Conservation (phyloP, 148 eudicot genomes). For the Heliosperma pusillum region DNA sequence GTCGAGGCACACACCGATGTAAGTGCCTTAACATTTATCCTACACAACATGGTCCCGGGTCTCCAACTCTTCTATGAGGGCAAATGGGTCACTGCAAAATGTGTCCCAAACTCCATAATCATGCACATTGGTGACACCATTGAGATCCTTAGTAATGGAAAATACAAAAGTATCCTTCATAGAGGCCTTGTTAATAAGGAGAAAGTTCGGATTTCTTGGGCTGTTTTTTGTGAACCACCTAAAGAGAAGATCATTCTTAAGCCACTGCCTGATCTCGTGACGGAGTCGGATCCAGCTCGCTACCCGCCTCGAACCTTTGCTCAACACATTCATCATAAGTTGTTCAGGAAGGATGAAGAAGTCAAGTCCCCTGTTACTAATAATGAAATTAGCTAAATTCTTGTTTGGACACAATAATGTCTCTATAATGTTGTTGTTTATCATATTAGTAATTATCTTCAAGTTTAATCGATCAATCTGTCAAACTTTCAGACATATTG, state of each 20-base stretch:
- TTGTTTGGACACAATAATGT: not conserved
- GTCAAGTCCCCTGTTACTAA: slow-evolving; percentile 19
- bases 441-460: too few relatives aligned
- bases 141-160: slow-evolving; percentile 86
- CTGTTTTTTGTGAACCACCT: slow-evolving; percentile 91
- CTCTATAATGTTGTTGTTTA: not conserved
- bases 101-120: slow-evolving; percentile 86
- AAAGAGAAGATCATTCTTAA: slow-evolving; percentile 79
- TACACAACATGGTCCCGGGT: slow-evolving; percentile 99
- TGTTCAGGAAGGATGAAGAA: slow-evolving; percentile 61
- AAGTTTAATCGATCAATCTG: too few relatives aligned
- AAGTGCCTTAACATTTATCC: slow-evolving; percentile 78
- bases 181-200: slow-evolving; percentile 91
- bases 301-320: slow-evolving; percentile 77
- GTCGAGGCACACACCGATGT: slow-evolving; percentile 96
- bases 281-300: slow-evolving; percentile 56
- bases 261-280: slow-evolving; percentile 71
- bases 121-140: slow-evolving; percentile 91
- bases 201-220: slow-evolving; percentile 93
- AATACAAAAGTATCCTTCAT: slow-evolving; percentile 87
- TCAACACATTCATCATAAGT: slow-evolving; percentile 68
- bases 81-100: slow-evolving; percentile 88
- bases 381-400: not conserved
- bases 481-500: too few relatives aligned
- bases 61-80: slow-evolving; percentile 77